Evolutionary conservation across 306 rosid genomes (phyloP).

Genomic region (Senna siamea): DNA sequence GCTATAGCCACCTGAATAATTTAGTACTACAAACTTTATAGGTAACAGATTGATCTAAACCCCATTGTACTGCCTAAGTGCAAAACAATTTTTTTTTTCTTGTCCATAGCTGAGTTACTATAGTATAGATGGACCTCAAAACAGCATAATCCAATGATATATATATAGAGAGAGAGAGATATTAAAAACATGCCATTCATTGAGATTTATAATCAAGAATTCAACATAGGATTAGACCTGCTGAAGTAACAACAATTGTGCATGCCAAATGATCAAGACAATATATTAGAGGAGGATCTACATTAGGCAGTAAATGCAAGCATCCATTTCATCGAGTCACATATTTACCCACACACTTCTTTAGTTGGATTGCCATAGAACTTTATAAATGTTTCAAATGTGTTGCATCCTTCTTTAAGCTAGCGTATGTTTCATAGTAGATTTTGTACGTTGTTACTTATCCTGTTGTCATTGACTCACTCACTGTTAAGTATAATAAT

Average conservation of each 20-base stretch:
- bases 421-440: background rate
- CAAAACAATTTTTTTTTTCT: background rate
- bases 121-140: slow-evolving; percentile 8
- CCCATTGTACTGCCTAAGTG: background rate
- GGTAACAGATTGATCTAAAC: slow-evolving; percentile 5
- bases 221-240: background rate
- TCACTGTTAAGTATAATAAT: background rate
- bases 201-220: background rate
- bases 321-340: slow-evolving; percentile 3
- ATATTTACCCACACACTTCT: background rate
- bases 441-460: background rate
- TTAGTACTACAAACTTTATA: background rate
- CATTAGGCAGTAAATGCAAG: slow-evolving; percentile 17
- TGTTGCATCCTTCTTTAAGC: slow-evolving; percentile 13
- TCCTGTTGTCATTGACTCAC: background rate
- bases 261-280: background rate
- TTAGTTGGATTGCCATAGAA: background rate
- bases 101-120: slow-evolving; percentile 3
- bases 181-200: background rate
- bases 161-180: no score
- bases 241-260: background rate
- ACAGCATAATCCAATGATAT: background rate
- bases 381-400: background rate
- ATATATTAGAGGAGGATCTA: background rate
- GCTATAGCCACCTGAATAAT: slow-evolving; percentile 16